Evolutionary conservation across 306 rosid species (phyloP), one percentile per base, ranked within the genome.

Genomic region (Mucuna pruriens): DNA sequence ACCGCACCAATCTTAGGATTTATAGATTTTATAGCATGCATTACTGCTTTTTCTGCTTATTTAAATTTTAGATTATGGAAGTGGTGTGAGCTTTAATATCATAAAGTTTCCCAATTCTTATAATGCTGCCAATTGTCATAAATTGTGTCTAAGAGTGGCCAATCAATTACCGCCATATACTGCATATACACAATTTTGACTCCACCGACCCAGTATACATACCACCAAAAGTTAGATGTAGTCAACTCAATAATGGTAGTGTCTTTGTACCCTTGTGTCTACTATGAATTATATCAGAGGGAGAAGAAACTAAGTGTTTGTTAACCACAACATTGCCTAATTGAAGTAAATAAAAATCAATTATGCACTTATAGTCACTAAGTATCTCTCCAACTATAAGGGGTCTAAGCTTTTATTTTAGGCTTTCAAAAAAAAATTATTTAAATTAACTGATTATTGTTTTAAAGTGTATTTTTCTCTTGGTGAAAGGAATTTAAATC

Each of bases 61-160:
- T 15, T 82, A 60, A 36, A 69, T 74, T 82, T 69, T 57, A 69
- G 75, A 69, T 86, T 78, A 74, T 58, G 84, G 45, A 82, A 72
- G 70, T 22, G 19, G 17, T 25, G 81, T 66, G 64, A 55, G 74
- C 52, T 77, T 49, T 55, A 12, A 11, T 58, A 29, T 16, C 65
- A 73, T 58, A 71, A 68, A 75, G 22, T 71, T 74, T n/a, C 38
- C 40, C 29, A 72, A 78, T 68, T 79, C 72, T 33, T 67, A 40
- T 46, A 36, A 68, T 71, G 57, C 31, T 71, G 69, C 81, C 84
- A 77, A 39, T 40, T 67, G 48, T 66, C 85, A 80, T 71, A 76
- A 86, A 71, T 36, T 17, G 74, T 34, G 69, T 61, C 58, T 40
- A 33, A 29, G 31, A 48, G 26, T 70, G 61, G 17, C 69, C 68